Base-by-base conservation (phyloP, 257 asterid genomes). In the Nemophila menziesii region DNA sequence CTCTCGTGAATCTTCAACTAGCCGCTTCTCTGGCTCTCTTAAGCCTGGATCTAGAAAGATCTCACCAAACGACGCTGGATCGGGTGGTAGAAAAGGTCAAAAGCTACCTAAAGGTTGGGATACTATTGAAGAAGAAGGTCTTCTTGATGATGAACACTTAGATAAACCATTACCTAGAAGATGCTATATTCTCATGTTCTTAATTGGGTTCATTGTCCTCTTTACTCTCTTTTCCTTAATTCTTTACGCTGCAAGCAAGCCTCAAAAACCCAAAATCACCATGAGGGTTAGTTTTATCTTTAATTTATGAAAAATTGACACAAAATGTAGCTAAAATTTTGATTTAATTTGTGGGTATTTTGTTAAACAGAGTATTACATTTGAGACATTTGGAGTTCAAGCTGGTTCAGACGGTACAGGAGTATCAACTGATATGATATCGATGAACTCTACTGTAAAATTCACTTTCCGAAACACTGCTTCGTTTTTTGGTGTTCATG, bases 1-100 rank as follows among this genome's bases (percentile, higher is more conserved):
- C 71, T 82, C 97, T 10, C 65, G 93, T 44, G 92, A 83, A 43
- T 87, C 97, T 1, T 87, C 97, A 42, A 70, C 97, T 49, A 80
- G 82, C 65, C 75, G 95, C 15, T 83, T 80, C 54, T 80, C 92
- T 0, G 92, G 92, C 16, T 68, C 93, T 0, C 66, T 84, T 1
- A 84, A 80, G 64, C 86, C 92, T 46, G 86, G 93, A 69, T 75
- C 93, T 8, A 64, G 81, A 58, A 75, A 80, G 73, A 56, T 86
- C 16, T 49, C 65, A 9, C 94, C 89, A 0, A 78, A 78, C 68
- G 92, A 61, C 54, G 80, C 8, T 60, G 85, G 85, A 71, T 73
- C 94, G 26, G 78, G 74, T 0, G 65, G 58, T 8, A 55, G 70
- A 34, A 41, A 72, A 6, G 74, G 74, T 11, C 61, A 43, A 58